phyloP scores from a whole-genome alignment of 106 monocot genomes.

The Dendrobium chrysotoxum region DNA sequence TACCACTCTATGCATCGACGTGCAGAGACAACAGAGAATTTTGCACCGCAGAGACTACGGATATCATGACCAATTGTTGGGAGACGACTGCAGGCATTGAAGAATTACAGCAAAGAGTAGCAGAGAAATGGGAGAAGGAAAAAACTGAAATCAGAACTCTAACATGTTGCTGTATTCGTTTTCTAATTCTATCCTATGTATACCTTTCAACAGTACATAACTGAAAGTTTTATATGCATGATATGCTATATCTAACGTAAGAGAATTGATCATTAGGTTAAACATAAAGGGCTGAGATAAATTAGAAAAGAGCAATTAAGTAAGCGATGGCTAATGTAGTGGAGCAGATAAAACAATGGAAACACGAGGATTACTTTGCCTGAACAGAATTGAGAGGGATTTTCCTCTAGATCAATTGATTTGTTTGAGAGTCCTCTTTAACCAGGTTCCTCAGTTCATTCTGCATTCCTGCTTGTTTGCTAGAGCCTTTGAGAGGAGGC shows the following conservation, averaged over 20 bases:
- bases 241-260: too few species aligned
- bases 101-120: constrained; percentile 34
- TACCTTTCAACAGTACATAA: not conserved
- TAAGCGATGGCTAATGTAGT: not conserved
- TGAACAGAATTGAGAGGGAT: too few species aligned
- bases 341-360: constrained; percentile 15
- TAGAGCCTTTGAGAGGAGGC: constrained; percentile 83
- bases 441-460: constrained; percentile 37
- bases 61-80: constrained; percentile 83
- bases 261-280: too few species aligned
- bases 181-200: too few species aligned
- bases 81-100: constrained; percentile 40
- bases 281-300: too few species aligned
- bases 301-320: too few species aligned
- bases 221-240: not conserved
- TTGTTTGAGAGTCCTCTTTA: not conserved
- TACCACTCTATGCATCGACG: constrained; percentile 94
- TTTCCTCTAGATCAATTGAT: too few species aligned
- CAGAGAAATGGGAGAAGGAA: constrained; percentile 81
- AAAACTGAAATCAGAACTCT: too few species aligned
- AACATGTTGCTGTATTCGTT: not conserved
- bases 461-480: constrained; percentile 59
- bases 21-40: constrained; percentile 74
- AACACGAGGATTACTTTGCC: too few species aligned
- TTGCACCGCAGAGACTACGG: constrained; percentile 75